A percentile compares a stretch with the other conserved stretches of the same genome.
phyloP scores from a whole-genome alignment of 495 filamentous ascomycete species.

The Talaromyces borbonicus region DNA sequence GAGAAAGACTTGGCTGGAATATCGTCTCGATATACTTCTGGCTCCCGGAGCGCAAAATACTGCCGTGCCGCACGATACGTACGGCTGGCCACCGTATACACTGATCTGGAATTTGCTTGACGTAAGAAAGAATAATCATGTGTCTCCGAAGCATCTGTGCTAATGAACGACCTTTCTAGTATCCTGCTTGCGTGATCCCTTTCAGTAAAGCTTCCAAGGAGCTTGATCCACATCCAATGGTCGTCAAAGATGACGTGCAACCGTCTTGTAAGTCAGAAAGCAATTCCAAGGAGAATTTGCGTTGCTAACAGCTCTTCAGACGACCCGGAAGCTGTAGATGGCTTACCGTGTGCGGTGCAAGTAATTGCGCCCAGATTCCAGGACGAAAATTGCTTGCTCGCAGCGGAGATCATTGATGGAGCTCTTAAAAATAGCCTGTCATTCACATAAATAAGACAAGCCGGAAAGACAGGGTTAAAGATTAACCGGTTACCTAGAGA shows the following conservation, averaged over 20 bases:
- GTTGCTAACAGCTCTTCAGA: conserved; percentile 14
- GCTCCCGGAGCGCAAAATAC: conserved; percentile 37
- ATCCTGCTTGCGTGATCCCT: conserved; percentile 24
- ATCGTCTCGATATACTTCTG: conserved; percentile 34
- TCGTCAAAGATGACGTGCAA: conserved; percentile 16
- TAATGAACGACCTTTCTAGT: conserved; percentile 10
- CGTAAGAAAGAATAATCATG: conserved; percentile 27
- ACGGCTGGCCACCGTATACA: conserved; percentile 37
- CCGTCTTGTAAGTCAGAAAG: conserved; percentile 21
- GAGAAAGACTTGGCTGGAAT: background rate
- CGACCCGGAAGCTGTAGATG: conserved; percentile 22
- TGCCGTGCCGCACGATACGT: conserved; percentile 39
- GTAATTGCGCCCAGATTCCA: conserved; percentile 29
- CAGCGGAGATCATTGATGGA: conserved; percentile 24
- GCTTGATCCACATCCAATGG: conserved; percentile 22
- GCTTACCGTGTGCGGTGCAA: conserved; percentile 30
- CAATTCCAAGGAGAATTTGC: background rate
- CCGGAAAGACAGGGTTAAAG: no score
- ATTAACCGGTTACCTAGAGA: no score
- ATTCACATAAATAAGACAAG: no score
- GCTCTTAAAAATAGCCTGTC: background rate
- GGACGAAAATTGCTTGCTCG: conserved; percentile 33
- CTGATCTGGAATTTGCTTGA: conserved; percentile 41
- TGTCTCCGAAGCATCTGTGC: background rate
- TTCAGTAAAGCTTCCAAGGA: conserved; percentile 17